These are phyloP conservation scores for Candida ipomoeae DNA, from an alignment of 805 yeast genomes.

Conservation along the genomic window DNA sequence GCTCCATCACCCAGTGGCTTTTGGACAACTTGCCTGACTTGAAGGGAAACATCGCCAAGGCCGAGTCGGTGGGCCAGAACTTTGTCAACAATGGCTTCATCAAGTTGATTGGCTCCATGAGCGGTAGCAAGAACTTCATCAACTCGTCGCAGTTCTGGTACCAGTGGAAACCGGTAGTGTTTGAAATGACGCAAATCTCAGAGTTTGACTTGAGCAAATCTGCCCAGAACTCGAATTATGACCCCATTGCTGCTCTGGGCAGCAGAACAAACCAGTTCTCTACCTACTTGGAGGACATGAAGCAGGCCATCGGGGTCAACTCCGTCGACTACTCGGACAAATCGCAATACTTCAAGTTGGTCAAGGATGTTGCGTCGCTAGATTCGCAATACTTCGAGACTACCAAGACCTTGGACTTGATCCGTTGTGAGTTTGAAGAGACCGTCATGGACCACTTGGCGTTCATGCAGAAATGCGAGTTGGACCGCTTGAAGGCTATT, in stretches of 20 bases:
- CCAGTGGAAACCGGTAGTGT: slow-evolving; percentile 77
- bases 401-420: slow-evolving; percentile 56
- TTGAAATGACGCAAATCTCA: slow-evolving; percentile 38
- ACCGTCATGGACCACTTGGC: slow-evolving; percentile 63
- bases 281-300: slow-evolving; percentile 40
- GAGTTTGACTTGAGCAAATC: slow-evolving; percentile 13
- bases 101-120: slow-evolving; percentile 59
- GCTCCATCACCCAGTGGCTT: slow-evolving; percentile 57
- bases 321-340: slow-evolving; percentile 46
- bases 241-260: slow-evolving; percentile 14
- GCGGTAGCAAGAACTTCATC: slow-evolving; percentile 51
- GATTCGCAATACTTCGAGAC: slow-evolving; percentile 49
- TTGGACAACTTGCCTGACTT: slow-evolving; percentile 42
- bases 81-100: slow-evolving; percentile 58
- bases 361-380: slow-evolving; percentile 52
- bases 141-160: slow-evolving; percentile 70
- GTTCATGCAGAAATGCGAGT: slow-evolving; percentile 79
- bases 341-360: slow-evolving; percentile 47
- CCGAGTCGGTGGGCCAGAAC: slow-evolving; percentile 74
- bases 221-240: slow-evolving; percentile 7
- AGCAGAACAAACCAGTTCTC: slow-evolving; percentile 18
- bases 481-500: slow-evolving; percentile 70
- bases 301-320: slow-evolving; percentile 42
- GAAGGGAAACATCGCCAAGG: slow-evolving; percentile 47
- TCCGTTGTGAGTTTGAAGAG: slow-evolving; percentile 74